Evolutionary conservation across 495 filamentous ascomycete genomes (phyloP), one percentile per base, ranked within the genome.

Genomic region (Pseudotulostoma volvatum): DNA sequence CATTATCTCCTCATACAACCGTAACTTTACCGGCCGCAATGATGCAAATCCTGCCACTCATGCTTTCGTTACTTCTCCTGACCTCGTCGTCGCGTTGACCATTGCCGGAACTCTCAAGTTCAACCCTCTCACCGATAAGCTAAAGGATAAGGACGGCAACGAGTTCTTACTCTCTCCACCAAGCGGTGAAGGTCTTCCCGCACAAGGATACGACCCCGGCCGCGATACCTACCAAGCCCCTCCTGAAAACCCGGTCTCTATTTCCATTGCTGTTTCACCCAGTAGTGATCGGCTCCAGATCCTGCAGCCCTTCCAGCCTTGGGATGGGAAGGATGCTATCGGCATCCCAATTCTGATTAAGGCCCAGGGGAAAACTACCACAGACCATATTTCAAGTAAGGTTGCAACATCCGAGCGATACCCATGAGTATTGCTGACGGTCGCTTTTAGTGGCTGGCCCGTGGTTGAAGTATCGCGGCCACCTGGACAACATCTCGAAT

Each of bases 401-500:
- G n/a, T n/a, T 71, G 70, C n/a, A n/a, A n/a, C n/a, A n/a, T n/a
- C n/a, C n/a, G n/a, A n/a, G n/a, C n/a, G n/a, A n/a, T n/a, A n/a
- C n/a, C n/a, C n/a, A n/a, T n/a, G n/a, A n/a, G n/a, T n/a, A n/a
- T n/a, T n/a, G n/a, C n/a, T n/a, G n/a, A n/a, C n/a, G n/a, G n/a
- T n/a, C n/a, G n/a, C n/a, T n/a, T n/a, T n/a, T n/a, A n/a, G n/a
- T 88, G 84, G 90, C 90, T 54, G 90, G 90, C 46, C 90, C 90
- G 34, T 97, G 90, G 90, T 74, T 97, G 63, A 97, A 97, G 73
- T 97, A 97, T 76, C 85, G 92, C 74, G 90, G 90, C 35, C 90
- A 97, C 61, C 73, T 97, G 57, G 92, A 97, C 73, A 97, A 97
- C 74, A 96, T 97, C 71, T 96, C 92, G 54, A 96, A 96, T 78